Conservation (phyloP, 2,329 filamentous ascomycete genomes). For the Claviceps digitariae region DNA sequence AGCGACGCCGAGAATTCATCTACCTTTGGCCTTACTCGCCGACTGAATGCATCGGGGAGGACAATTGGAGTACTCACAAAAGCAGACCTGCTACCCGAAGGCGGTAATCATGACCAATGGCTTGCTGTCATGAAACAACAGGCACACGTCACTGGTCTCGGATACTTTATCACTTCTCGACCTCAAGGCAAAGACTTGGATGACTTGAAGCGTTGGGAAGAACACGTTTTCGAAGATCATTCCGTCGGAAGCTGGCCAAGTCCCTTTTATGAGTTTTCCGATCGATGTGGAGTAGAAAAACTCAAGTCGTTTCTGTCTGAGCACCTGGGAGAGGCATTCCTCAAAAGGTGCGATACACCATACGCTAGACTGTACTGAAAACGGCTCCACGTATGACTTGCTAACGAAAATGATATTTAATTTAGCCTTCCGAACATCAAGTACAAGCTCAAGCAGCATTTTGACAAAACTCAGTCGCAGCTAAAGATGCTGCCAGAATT, state of each 20-base stretch:
- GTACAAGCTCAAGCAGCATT: conserved; percentile 34
- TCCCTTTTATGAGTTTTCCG: conserved; percentile 31
- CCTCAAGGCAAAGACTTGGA: conserved; percentile 43
- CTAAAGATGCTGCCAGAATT: conserved; percentile 51
- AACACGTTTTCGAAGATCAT: conserved; percentile 33
- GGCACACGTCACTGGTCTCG: conserved; percentile 52
- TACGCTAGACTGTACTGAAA: no score
- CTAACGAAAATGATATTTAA: not conserved
- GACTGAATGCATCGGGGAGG: conserved; percentile 39
- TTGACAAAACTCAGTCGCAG: conserved; percentile 37
- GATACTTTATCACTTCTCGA: conserved; percentile 66
- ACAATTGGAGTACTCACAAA: conserved; percentile 75
- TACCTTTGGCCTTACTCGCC: conserved; percentile 50
- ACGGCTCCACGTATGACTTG: not conserved
- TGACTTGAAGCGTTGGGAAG: conserved; percentile 37
- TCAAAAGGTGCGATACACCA: conserved; percentile 28
- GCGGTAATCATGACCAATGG: conserved; percentile 41
- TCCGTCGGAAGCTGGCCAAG: conserved; percentile 31
- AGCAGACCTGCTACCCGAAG: conserved; percentile 54
- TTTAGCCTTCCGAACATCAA: conserved; percentile 38
- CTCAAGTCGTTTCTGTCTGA: conserved; percentile 38
- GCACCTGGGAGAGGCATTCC: conserved; percentile 39
- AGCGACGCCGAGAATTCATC: conserved; percentile 64
- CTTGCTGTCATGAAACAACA: conserved; percentile 46
- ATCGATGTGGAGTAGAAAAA: conserved; percentile 39